These are phyloP conservation scores for Zasmidium citrigriseum DNA, from an alignment of 2,329 filamentous ascomycete genomes.

Conservation along the genomic window DNA sequence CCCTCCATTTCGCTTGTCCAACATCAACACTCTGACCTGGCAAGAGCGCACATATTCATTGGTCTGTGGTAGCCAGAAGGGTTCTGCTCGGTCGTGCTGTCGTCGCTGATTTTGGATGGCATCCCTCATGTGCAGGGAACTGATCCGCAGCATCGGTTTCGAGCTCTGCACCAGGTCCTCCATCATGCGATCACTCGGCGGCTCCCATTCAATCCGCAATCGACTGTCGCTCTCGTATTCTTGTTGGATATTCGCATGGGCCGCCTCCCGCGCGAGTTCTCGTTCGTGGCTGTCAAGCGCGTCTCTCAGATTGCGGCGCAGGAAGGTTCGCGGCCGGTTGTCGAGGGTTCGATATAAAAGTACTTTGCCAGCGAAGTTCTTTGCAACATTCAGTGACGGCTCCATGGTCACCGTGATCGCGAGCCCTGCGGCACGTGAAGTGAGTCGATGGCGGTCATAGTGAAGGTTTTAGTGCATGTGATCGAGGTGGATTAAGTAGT, in stretches of 20 bases:
- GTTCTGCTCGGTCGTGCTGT: constrained; percentile 5
- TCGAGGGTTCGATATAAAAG: background rate
- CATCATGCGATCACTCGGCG: background rate
- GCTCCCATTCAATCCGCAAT: background rate
- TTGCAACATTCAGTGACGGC: background rate
- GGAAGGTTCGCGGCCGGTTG: constrained; percentile 16
- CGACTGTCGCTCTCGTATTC: background rate
- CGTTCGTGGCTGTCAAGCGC: constrained; percentile 31
- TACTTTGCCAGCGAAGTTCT: constrained; percentile 3
- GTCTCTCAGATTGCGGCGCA: constrained; percentile 34
- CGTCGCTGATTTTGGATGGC: background rate
- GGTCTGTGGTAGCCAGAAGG: constrained; percentile 26
- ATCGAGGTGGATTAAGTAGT: background rate
- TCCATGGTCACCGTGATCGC: background rate
- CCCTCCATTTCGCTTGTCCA: background rate
- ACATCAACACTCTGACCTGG: constrained; percentile 23
- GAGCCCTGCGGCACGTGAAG: background rate
- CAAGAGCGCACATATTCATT: constrained; percentile 21
- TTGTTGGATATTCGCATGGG: background rate
- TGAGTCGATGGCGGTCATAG: background rate
- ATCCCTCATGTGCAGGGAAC: background rate
- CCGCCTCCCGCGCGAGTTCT: constrained; percentile 7
- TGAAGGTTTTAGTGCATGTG: background rate
- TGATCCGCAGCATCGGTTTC: constrained; percentile 4
- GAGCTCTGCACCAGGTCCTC: background rate